A percentile compares a stretch with the other conserved stretches of the same genome.
phyloP scores from a whole-genome alignment of 1,284 basidiomycete genomes.

The Apiotrichum laibachii region DNA sequence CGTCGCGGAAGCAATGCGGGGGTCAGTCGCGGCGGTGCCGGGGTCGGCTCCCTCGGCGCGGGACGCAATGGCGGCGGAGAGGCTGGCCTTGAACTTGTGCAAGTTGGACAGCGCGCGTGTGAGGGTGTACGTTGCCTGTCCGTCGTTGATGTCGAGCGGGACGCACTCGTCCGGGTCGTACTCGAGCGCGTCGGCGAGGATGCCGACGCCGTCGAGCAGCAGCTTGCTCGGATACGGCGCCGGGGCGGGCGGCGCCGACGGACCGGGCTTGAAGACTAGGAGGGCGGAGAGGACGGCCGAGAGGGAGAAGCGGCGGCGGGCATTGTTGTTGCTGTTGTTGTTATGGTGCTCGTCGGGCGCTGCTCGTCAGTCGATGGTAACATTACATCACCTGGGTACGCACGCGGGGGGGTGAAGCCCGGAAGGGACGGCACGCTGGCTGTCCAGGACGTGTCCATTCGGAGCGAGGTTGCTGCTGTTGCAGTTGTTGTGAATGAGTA shows the following conservation, averaged over 20 bases:
- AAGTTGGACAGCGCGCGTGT: not conserved
- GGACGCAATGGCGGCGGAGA: not conserved
- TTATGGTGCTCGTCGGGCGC: not conserved
- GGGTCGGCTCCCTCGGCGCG: not conserved
- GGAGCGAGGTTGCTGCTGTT: not conserved
- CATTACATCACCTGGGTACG: not conserved
- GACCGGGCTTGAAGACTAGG: not conserved
- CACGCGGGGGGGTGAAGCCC: too few relatives aligned
- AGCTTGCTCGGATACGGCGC: not conserved
- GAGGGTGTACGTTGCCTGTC: not conserved
- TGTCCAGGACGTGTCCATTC: constrained; percentile 6
- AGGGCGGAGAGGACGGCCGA: not conserved
- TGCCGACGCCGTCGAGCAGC: not conserved
- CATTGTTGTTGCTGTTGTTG: too few relatives aligned
- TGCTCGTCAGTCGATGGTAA: not conserved
- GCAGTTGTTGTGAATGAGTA: not conserved
- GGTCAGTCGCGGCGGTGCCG: not conserved
- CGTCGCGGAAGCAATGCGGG: not conserved
- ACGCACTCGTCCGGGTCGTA: not conserved
- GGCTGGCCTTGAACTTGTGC: not conserved
- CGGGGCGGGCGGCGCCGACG: not conserved
- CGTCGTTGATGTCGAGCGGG: not conserved
- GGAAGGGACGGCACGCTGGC: not conserved
- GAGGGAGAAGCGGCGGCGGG: not conserved
- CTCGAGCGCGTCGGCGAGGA: not conserved